These are phyloP conservation scores for Rutstroemia sp. DNA, from an alignment of 2,329 filamentous ascomycete genomes.

Conservation along the genomic window DNA sequence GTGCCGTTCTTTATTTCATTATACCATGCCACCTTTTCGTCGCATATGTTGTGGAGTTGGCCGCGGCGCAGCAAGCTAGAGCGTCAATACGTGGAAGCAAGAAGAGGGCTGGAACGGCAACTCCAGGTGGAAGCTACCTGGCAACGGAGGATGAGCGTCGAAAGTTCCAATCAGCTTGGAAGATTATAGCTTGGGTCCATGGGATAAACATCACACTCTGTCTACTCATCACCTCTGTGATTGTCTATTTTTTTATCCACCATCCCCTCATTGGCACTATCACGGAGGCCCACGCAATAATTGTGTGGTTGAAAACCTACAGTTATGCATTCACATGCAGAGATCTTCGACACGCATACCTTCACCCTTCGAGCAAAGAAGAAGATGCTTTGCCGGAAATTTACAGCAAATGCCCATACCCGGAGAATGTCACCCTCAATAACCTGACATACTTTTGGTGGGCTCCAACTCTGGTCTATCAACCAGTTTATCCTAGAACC, in stretches of 20 bases:
- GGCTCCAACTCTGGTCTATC: slow-evolving; percentile 93
- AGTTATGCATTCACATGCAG: slow-evolving; percentile 97
- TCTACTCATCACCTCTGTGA: slow-evolving; percentile 70
- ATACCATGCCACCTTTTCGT: slow-evolving; percentile 88
- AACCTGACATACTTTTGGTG: slow-evolving; percentile 97
- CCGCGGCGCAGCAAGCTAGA: slow-evolving; percentile 73
- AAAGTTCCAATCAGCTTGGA: slow-evolving; percentile 73
- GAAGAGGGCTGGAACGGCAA: slow-evolving; percentile 29
- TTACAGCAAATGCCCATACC: slow-evolving; percentile 80
- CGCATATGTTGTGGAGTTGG: slow-evolving; percentile 82
- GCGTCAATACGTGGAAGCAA: slow-evolving; percentile 52
- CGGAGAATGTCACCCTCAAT: slow-evolving; percentile 76
- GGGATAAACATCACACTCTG: slow-evolving; percentile 76
- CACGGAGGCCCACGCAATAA: slow-evolving; percentile 83
- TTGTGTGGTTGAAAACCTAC: slow-evolving; percentile 93
- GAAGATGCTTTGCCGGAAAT: slow-evolving; percentile 69
- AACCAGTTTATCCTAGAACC: slow-evolving; percentile 89
- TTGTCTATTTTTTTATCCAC: slow-evolving; percentile 86
- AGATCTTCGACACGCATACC: slow-evolving; percentile 83
- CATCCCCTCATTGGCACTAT: slow-evolving; percentile 91
- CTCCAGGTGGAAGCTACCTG: slow-evolving; percentile 28
- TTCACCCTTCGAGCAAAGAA: slow-evolving; percentile 64
- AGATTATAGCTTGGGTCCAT: slow-evolving; percentile 71
- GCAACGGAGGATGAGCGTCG: slow-evolving; percentile 38
- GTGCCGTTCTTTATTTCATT: slow-evolving; percentile 71